Evolutionary conservation across 2,329 filamentous ascomycete genomes (phyloP).

Genomic region (Diaporthe batatas): DNA sequence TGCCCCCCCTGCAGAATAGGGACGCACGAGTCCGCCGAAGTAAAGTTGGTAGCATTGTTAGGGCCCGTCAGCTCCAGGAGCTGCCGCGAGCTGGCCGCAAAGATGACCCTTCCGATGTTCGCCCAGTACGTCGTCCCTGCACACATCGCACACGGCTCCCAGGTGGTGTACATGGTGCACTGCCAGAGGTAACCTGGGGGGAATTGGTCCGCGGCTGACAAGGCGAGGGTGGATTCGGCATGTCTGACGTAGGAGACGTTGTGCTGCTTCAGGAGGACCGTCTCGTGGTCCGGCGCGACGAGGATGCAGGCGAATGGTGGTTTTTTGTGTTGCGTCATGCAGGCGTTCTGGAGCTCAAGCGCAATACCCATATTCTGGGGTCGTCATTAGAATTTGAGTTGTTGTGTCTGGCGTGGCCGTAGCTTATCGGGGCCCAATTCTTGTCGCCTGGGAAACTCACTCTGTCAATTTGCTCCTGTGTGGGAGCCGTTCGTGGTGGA

Average conservation of each 20-base stretch:
- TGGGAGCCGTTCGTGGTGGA: conserved; percentile 5
- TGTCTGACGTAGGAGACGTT: conserved; percentile 24
- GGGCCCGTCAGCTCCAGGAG: background rate
- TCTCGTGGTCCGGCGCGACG: conserved; percentile 18
- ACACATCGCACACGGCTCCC: conserved; percentile 27
- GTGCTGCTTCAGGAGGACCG: conserved; percentile 25
- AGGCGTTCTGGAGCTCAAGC: conserved; percentile 6
- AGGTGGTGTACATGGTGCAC: conserved; percentile 18
- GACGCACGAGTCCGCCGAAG: background rate
- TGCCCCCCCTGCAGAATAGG: conserved; percentile 6
- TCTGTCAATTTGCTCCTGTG: conserved; percentile 3
- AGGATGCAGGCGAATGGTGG: conserved; percentile 22
- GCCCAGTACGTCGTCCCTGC: conserved; percentile 20
- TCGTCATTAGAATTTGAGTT: background rate
- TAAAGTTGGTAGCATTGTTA: conserved; percentile 9
- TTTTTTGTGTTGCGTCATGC: conserved; percentile 5
- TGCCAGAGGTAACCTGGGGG: conserved; percentile 3
- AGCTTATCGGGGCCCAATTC: background rate
- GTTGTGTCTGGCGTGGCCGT: background rate
- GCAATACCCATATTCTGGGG: conserved; percentile 6
- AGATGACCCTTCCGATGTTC: conserved; percentile 18
- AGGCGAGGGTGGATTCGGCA: conserved; percentile 13
- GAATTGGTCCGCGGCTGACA: conserved; percentile 20
- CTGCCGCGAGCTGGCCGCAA: background rate
- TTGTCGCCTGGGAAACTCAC: background rate